Conservation (phyloP, 1,284 basidiomycete genomes). For the Moesziomyces globuligerus region DNA sequence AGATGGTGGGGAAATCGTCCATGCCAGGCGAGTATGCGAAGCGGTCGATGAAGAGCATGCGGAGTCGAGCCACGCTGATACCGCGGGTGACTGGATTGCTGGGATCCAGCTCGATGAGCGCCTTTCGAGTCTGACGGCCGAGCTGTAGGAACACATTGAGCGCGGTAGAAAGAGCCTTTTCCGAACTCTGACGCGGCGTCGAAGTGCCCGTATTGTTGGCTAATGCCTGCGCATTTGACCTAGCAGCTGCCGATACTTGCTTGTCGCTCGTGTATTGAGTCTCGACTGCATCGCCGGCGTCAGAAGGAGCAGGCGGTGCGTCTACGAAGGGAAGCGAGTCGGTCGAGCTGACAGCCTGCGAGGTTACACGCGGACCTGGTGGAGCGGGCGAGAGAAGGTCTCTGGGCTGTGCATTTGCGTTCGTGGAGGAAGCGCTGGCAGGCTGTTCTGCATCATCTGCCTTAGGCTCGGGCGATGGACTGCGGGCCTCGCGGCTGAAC, state of each 20-base stretch:
- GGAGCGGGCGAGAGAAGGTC: slow-evolving; percentile 21
- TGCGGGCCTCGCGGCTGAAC: slow-evolving; percentile 15
- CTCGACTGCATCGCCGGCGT: slow-evolving; percentile 11
- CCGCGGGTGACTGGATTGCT: slow-evolving; percentile 38
- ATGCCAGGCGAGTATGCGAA: slow-evolving; percentile 89
- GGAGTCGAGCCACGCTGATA: slow-evolving; percentile 77
- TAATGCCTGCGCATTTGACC: background rate
- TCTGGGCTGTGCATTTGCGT: slow-evolving; percentile 3
- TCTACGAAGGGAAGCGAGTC: slow-evolving; percentile 55
- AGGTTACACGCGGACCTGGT: slow-evolving; percentile 18
- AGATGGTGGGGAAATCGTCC: slow-evolving; percentile 95
- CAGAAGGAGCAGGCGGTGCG: slow-evolving; percentile 25
- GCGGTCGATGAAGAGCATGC: slow-evolving; percentile 91
- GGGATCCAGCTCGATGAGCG: slow-evolving; percentile 72
- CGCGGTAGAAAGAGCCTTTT: slow-evolving; percentile 3
- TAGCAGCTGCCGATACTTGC: background rate
- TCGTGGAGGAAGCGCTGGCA: slow-evolving; percentile 1
- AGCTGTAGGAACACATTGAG: slow-evolving; percentile 82
- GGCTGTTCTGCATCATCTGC: slow-evolving; percentile 4
- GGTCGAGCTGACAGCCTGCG: slow-evolving; percentile 43
- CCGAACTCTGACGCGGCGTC: slow-evolving; percentile 13
- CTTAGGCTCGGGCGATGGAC: slow-evolving; percentile 16
- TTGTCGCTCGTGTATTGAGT: background rate
- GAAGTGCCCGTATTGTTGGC: background rate
- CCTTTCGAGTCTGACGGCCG: slow-evolving; percentile 91